Base-by-base conservation (phyloP, 805 yeast species). In the Cyberlindnera mrakii region DNA sequence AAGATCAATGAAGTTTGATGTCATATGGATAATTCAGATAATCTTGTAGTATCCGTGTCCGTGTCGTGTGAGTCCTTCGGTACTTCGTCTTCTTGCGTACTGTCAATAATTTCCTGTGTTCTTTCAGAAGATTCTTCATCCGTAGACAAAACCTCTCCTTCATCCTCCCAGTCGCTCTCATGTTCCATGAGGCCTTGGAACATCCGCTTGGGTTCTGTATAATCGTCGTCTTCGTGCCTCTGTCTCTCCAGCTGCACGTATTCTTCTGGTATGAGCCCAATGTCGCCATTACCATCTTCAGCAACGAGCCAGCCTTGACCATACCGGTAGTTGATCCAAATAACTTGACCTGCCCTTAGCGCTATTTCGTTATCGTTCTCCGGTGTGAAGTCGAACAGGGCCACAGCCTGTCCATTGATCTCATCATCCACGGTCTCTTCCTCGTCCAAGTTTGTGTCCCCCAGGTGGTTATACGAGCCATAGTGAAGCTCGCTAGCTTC, bases 291-390 rank as follows among this genome's bases (percentile, higher is more conserved):
- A 1, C 86, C 82, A 55, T 88, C 89, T 46, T 73, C 73, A 1
- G 97, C 98, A 40, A 93, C 97, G 3, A 93, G 73, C 99, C 99
- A 93, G 7, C 99, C 99, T 61, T 91, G 97, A 20, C 98, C 98
- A 61, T 91, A 96, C 44, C 95, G 78, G 62, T 90, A 91, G 46
- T 83, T 79, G 27, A 93, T 84, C 77, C 89, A 82, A 3, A 93
- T 78, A 13, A 78, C 62, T 63, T 93, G 97, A 30, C 96, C 96
- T 54, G 84, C 95, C 13, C 57, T 64, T 29, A 93, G 66, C 10
- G 74, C 77, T 36, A 90, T 77, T 57, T 93, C 99, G 62, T 93
- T 93, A 54, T 88, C 96, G 62, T 93, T 93, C 60, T 93, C 98
- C 0, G 98, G 96, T 35, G 67, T 74, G 58, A 93, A 93, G 54